Evolutionary conservation across 345 rosid genomes (phyloP).

Genomic region (Aquilaria yunnanensis): DNA sequence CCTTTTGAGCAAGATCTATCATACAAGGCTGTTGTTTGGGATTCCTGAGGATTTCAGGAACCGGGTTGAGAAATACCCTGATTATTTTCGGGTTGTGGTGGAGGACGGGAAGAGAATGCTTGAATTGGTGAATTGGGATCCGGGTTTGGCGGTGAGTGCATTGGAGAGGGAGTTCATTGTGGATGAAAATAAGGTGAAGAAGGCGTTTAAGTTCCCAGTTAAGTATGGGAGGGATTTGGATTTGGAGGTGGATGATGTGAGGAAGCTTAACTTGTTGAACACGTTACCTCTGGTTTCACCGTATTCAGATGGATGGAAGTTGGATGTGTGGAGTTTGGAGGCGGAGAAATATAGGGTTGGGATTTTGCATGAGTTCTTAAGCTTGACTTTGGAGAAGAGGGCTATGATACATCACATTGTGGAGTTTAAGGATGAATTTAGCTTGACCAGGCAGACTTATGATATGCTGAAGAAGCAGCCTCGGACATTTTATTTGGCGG

Average conservation of each 20-base stretch:
- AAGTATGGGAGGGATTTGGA: slow-evolving; percentile 67
- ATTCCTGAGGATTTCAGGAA: slow-evolving; percentile 89
- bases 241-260: slow-evolving; percentile 40
- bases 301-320: slow-evolving; percentile 57
- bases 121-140: slow-evolving; percentile 77
- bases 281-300: slow-evolving; percentile 83
- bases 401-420: slow-evolving; percentile 88
- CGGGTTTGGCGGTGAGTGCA: slow-evolving; percentile 53
- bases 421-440: slow-evolving; percentile 88
- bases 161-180: slow-evolving; percentile 54
- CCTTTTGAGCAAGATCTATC: slow-evolving; percentile 66
- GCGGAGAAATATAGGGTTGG: slow-evolving; percentile 93
- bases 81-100: slow-evolving; percentile 45
- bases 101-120: slow-evolving; percentile 67
- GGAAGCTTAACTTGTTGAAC: slow-evolving; percentile 52
- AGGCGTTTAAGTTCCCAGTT: slow-evolving; percentile 61
- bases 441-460: slow-evolving; percentile 79
- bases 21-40: slow-evolving; percentile 65
- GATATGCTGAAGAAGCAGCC: slow-evolving; percentile 81
- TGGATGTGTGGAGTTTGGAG: slow-evolving; percentile 68
- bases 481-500: slow-evolving; percentile 71
- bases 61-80: slow-evolving; percentile 57
- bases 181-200: slow-evolving; percentile 54
- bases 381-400: slow-evolving; percentile 83
- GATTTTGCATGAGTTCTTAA: slow-evolving; percentile 76